Evolutionary conservation across 352 stramenopile species (phyloP).

Genomic region (Pythium diclinum): DNA sequence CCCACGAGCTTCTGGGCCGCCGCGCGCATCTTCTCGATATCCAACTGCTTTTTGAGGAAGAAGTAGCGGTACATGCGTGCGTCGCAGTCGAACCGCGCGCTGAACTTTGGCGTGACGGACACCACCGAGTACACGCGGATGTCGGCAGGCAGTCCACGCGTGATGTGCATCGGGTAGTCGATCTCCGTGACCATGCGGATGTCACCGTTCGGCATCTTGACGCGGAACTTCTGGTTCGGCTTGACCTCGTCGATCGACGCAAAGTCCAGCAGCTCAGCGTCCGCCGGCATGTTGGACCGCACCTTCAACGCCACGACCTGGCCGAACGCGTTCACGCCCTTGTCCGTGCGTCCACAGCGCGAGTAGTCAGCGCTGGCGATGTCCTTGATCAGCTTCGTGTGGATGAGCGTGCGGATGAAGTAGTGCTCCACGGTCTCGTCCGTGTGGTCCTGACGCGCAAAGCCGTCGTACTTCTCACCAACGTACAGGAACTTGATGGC

Average conservation of each 20-base stretch:
- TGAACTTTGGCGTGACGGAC: conserved; percentile 89
- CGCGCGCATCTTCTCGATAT: conserved; percentile 85
- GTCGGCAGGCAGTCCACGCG: conserved; percentile 92
- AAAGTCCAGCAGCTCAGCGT: conserved; percentile 58
- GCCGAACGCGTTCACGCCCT: conserved; percentile 90
- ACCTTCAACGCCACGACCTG: conserved; percentile 73
- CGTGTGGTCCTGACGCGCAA: conserved; percentile 84
- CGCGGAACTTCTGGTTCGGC: conserved; percentile 59
- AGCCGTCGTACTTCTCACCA: conserved; percentile 88
- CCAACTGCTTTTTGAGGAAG: conserved; percentile 80
- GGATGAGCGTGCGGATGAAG: conserved; percentile 92
- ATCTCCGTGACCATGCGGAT: conserved; percentile 88
- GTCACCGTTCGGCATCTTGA: conserved; percentile 52
- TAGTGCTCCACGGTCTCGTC: conserved; percentile 93
- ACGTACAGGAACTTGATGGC: conserved; percentile 86
- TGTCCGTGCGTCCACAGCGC: conserved; percentile 96
- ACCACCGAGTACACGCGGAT: conserved; percentile 86
- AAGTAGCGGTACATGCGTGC: conserved; percentile 97
- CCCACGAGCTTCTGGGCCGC: conserved; percentile 90
- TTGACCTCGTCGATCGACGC: conserved; percentile 64
- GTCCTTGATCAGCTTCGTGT: conserved; percentile 89
- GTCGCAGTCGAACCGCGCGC: conserved; percentile 93
- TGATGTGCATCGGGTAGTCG: conserved; percentile 96
- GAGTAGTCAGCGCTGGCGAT: conserved; percentile 88
- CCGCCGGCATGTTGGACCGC: conserved; percentile 70